A percentile compares a stretch with the other conserved stretches of the same genome.
phyloP scores from a whole-genome alignment of 371 early-diverging fungal genomes.

The Haplosporangium sp. region DNA sequence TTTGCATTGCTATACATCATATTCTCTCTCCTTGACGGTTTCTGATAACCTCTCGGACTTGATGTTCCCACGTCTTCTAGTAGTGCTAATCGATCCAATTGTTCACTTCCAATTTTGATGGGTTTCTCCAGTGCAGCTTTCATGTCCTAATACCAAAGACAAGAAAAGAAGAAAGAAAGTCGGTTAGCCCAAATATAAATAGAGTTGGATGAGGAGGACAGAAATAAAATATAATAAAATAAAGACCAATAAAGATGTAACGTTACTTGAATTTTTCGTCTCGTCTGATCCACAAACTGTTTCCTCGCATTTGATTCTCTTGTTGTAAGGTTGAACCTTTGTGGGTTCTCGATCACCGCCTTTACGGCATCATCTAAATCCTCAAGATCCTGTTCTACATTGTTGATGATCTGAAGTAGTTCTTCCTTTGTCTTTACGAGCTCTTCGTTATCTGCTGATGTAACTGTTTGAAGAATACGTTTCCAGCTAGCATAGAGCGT shows the following conservation, averaged over 20 bases:
- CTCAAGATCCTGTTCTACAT: constrained; percentile 68
- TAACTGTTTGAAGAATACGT: constrained; percentile 72
- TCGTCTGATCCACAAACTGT: constrained; percentile 62
- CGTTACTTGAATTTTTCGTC: constrained; percentile 57
- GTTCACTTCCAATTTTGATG: constrained; percentile 42
- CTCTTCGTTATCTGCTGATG: constrained; percentile 73
- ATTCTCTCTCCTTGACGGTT: constrained; percentile 50
- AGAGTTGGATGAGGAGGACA: no score
- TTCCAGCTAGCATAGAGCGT: constrained; percentile 70
- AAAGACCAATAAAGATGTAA: constrained; percentile 22
- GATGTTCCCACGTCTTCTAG: constrained; percentile 36
- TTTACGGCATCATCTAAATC: constrained; percentile 69
- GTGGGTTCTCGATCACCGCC: constrained; percentile 63
- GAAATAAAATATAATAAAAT: neutral
- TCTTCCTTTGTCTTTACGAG: constrained; percentile 73
- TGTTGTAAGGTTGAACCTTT: constrained; percentile 63
- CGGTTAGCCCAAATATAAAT: neutral
- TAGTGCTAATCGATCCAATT: constrained; percentile 45
- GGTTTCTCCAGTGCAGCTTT: constrained; percentile 34
- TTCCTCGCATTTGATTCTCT: constrained; percentile 61
- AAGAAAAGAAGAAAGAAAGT: neutral
- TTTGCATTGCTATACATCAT: constrained; percentile 55
- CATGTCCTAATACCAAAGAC: constrained; percentile 24
- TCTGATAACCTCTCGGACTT: constrained; percentile 40
- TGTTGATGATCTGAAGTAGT: constrained; percentile 59